Base-by-base conservation (phyloP, 2,329 filamentous ascomycete species). In the Gnomoniopsis sp. region DNA sequence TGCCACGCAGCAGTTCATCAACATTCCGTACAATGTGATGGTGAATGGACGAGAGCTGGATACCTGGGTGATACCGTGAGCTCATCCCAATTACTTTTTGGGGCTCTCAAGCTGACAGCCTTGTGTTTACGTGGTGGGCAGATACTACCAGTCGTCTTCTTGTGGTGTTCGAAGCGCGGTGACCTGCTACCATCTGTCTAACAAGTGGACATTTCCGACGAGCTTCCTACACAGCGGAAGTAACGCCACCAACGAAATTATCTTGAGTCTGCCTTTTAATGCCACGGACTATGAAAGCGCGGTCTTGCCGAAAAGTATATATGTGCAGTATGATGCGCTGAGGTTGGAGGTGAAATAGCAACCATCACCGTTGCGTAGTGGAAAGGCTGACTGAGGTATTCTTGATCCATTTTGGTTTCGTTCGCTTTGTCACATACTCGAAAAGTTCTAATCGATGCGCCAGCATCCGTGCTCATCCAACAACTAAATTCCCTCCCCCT, bases 291-390 rank as follows among this genome's bases (percentile, higher is more conserved):
- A 80, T 17, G 83, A 87, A 70, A 79, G 78, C 33, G 84, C 85
- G 0, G 53, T 87, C 10, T 63, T 87, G 57, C 77, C 84, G 0
- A 71, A 72, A 47, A 78, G 77, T 1, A 74, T 85, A 0, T 88
- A 88, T 68, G 79, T 88, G 6, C 84, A 88, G 72, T 88, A 88
- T 63, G 85, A 88, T 71, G 85, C 86, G 2, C 65, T 88, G 66
- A 75, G 85, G 53, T 65, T 88, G 49, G 85, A 88, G 66, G 67
- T 88, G 26, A 67, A 68, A 56, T 79, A 71, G 65, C 14, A 38
- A 21, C 17, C 43, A 74, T 73, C 1, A 41, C 36, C 6, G 36
- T 11, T 41, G 17, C 36, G 36, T 11, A 41, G 36, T 15, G 17
- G 36, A 3, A 15, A 41, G 26, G 26, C 26, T 30, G 26, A 30